Evolutionary conservation across 2,329 filamentous ascomycete species (phyloP), one percentile per base, ranked within the genome.

Genomic region (Xylariaceae sp.): DNA sequence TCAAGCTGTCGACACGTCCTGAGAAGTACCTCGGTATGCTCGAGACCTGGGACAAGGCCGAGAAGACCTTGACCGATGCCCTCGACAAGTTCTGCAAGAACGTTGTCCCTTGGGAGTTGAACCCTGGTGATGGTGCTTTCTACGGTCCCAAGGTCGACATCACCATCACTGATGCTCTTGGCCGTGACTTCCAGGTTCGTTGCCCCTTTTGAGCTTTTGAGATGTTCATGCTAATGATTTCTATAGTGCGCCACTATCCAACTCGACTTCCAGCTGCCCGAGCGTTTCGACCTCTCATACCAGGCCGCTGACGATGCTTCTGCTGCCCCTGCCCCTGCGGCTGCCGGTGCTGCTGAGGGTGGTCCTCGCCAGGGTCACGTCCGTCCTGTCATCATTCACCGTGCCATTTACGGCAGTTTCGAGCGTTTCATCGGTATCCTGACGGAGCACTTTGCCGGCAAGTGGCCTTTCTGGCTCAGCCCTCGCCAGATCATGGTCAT

Each of bases 61-160:
- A 99, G 76, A 81, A 79, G 13, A 90, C 89, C 73, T 81, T 99
- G 54, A 87, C 86, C 70, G 81, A 87, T 62, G 90, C 92, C 15
- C 81, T 99, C 53, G 83, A 94, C 65, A 82, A 87, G 63, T 97
- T 97, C 17, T 73, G 75, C 58, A 74, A 75, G 17, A 71, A 64
- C 50, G 83, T 87, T 61, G 82, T 86, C 39, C 80, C 86, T 64
- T 99, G 94, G 94, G 88, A 90, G 73, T 80, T 96, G 55, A 96
- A 97, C 75, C 88, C 91, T 61, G 94, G 93, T 59, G 94, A 99
- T 69, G 94, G 94, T 72, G 94, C 94, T 56, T 99, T 97, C 78
- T 99, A 99, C 74, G 94, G 94, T 1, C 94, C 94, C 55, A 99
- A 99, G 84, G 96, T 97, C 68, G 94, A 99, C 70, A 94, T 99